These are phyloP conservation scores for Rhodotorula taiwanensis DNA, from an alignment of 768 basidiomycete species.

Conservation along the genomic window DNA sequence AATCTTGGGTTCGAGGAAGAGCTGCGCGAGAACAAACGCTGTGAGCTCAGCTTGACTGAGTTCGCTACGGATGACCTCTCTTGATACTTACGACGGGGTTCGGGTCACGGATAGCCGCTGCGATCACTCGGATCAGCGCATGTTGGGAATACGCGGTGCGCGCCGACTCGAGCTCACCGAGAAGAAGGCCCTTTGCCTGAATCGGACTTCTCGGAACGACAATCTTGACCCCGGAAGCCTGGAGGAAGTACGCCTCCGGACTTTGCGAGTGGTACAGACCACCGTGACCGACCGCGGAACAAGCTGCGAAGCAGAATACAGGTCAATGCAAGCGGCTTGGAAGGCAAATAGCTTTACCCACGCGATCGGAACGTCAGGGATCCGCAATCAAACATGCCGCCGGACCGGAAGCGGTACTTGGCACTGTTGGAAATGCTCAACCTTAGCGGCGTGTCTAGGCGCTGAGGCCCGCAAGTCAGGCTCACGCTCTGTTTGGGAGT, in stretches of 20 bases:
- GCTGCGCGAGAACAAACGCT: constrained; percentile 33
- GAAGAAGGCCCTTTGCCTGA: constrained; percentile 86
- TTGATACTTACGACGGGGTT: constrained; percentile 60
- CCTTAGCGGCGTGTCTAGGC: not conserved
- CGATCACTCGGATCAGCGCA: no score
- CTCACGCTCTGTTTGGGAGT: constrained; percentile 18
- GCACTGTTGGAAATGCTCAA: constrained; percentile 47
- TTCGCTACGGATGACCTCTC: no score
- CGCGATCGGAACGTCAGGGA: constrained; percentile 42
- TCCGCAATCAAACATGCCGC: constrained; percentile 70
- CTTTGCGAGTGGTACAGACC: constrained; percentile 92
- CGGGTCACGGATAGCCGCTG: constrained; percentile 75
- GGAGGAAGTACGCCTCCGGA: constrained; percentile 90
- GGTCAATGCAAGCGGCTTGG: not conserved
- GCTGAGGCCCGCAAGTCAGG: not conserved
- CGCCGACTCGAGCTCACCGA: constrained; percentile 42
- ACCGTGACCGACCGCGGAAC: constrained; percentile 87
- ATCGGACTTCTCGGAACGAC: constrained; percentile 92
- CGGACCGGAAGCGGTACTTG: constrained; percentile 83
- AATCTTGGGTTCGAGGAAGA: constrained; percentile 94
- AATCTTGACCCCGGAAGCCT: constrained; percentile 79
- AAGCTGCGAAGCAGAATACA: constrained; percentile 67
- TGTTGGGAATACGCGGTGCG: not conserved
- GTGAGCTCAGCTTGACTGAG: no score
- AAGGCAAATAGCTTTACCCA: constrained; percentile 50